Evolutionary conservation across 2,329 filamentous ascomycete genomes (phyloP), one percentile per base, ranked within the genome.

Genomic region (Blumeria hordei): DNA sequence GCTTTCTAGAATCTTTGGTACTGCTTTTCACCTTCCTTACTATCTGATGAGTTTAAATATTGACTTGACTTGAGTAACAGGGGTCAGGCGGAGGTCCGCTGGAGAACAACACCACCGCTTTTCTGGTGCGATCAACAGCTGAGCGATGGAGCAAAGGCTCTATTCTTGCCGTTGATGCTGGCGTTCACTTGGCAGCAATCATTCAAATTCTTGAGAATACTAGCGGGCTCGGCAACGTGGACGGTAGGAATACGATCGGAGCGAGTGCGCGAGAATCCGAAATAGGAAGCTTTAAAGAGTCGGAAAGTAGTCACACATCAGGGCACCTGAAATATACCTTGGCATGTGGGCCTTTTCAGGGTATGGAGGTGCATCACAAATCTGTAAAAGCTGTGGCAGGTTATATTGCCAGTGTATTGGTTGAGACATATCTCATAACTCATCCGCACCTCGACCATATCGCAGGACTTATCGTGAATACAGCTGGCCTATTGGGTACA

Each of bases 401-500:
- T 3, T 75, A 93, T 65, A 73, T 98, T 52, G 80, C 88, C 44
- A 76, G 82, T 55, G 76, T 82, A 55, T 76, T 95, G 51, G 77
- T 98, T 56, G 86, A 90, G 49, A 84, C 87, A 0, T 92, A 90
- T 64, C 77, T 96, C 58, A 87, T 98, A 63, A 98, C 90, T 0
- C 92, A 98, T 67, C 86, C 92, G n/a, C 92, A 98, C 68, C 75
- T 98, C 0, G 92, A 98, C 64, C 92, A 98, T 67, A 80, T 96
- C 21, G 81, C 85, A 18, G 92, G 85, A 10, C 85, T 96, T 61
- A 85, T 92, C 35, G 82, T 96, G 66, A 96, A 96, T 67, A 95
- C 90, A 0, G 88, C 92, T 5, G 82, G 85, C 3, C 77, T 93
- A 18, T 82, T 86, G 34, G 85, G 84, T 34, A 78, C 83, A 1